phyloP scores from a whole-genome alignment of 257 asterid species.

The Nicotiana sylvestris region DNA sequence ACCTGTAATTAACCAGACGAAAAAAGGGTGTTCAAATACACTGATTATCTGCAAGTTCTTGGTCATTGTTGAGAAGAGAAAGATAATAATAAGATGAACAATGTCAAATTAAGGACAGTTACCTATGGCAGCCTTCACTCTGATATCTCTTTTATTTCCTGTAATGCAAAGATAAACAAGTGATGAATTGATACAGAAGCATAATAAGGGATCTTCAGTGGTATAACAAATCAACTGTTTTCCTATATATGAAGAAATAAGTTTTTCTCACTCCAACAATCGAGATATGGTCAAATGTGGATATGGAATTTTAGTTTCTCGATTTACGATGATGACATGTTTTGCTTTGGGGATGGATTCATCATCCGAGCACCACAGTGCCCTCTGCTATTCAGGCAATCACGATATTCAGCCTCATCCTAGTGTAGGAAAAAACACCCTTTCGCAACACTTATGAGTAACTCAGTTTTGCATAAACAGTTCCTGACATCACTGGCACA shows the following conservation, averaged over 20 bases:
- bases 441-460: too few species aligned
- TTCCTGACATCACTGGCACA: background rate
- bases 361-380: slow-evolving; percentile 8
- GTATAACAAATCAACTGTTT: background rate
- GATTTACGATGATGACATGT: background rate
- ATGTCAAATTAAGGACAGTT: background rate
- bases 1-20: slow-evolving; percentile 7
- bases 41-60: background rate
- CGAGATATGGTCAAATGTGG: background rate
- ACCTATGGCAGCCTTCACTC: background rate
- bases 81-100: background rate
- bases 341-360: background rate
- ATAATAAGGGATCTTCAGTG: background rate
- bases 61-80: background rate
- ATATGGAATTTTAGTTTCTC: background rate
- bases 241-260: background rate
- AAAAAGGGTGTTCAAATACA: background rate
- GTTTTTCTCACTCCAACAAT: background rate
- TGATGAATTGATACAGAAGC: background rate
- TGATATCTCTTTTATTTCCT: background rate
- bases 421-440: slow-evolving; percentile 22
- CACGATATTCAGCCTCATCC: slow-evolving; percentile 23
- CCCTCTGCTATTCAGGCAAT: slow-evolving; percentile 26
- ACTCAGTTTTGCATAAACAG: slow-evolving; percentile 31
- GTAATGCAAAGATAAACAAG: slow-evolving; percentile 10